Base-by-base conservation (phyloP, 345 rosid species). In the Ceriops tagal region DNA sequence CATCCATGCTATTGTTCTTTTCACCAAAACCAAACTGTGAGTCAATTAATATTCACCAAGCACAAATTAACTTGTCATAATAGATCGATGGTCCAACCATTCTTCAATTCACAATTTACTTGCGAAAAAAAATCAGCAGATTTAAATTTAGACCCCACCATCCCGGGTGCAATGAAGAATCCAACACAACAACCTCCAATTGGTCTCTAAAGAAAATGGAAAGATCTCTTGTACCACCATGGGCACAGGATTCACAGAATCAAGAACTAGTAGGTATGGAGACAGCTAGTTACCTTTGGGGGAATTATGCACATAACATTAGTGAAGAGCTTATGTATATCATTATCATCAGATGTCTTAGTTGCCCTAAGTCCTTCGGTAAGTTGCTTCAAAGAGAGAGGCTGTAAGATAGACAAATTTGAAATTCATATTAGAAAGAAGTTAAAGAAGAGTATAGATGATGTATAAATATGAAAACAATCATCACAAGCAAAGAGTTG, bases 331-430 rank as follows among this genome's bases (percentile, higher is more conserved):
- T 82, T 88, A 82, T 81, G 77, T 74, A 96, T 81, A 66, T 91
- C 86, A 51, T 75, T 81, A 75, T 81, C 88, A 69, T 83, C 87
- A 53, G 96, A 81, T 73, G 78, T 79, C 81, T 84, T 86, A 18
- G 81, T 81, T 34, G 77, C 84, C 53, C 71, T 83, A 27, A 92
- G 89, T 74, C 96, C 99, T 75, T 92, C 99, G 2, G 98, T 86
- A 58, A 95, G 93, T 59, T 67, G 85, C 87, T 86, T 90, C 89
- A 90, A 75, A 18, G 96, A 77, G 63, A 92, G 89, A 79, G 98
- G 98, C 98, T 96, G 88, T 26, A 73, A 78, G 73, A 73, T 51
- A 53, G 56, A 78, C 75, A 56, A 34, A 67, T 63, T 55, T 43
- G 51, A 72, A 59, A 64, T 61, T 61, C n/a, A 2, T 27, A 35